Percentiles rank a stretch among this genome's conserved stretches.
These are phyloP conservation scores for Leishmania tropica DNA, from an alignment of 208 protist species.

Conservation along the genomic window DNA sequence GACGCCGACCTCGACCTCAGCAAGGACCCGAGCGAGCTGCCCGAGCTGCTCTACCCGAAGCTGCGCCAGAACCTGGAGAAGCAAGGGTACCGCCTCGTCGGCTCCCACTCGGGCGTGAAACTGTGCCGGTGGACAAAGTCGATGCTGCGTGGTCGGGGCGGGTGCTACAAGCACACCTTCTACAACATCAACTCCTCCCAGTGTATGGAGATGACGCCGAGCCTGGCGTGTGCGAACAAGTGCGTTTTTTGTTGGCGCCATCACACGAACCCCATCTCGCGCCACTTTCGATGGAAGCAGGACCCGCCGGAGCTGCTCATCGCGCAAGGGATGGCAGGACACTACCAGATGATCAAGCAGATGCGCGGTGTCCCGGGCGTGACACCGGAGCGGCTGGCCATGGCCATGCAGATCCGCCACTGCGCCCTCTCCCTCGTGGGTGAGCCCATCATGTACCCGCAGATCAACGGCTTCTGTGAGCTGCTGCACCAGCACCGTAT, in stretches of 20 bases:
- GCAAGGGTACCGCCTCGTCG: conserved; percentile 95
- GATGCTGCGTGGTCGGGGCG: conserved; percentile 96
- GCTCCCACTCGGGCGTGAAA: conserved; percentile 96
- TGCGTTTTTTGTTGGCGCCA: conserved; percentile 97
- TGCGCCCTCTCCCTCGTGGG: conserved; percentile 96
- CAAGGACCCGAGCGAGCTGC: conserved; percentile 37
- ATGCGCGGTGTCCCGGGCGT: conserved; percentile 94
- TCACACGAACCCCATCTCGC: conserved; percentile 95
- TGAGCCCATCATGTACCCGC: conserved; percentile 97
- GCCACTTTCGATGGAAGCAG: conserved; percentile 91
- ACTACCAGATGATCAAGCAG: conserved; percentile 89
- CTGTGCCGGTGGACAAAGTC: conserved; percentile 98
- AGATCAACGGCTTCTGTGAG: conserved; percentile 92
- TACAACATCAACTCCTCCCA: conserved; percentile 96
- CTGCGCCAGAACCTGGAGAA: conserved; percentile 92
- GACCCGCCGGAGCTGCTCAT: conserved; percentile 89
- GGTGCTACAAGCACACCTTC: conserved; percentile 98
- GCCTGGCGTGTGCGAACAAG: conserved; percentile 96
- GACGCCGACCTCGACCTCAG: conserved; percentile 30
- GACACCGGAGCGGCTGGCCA: conserved; percentile 78
- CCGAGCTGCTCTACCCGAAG: conserved; percentile 89
- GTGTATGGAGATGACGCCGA: conserved; percentile 98
- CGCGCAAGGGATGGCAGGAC: conserved; percentile 69
- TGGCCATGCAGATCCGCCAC: conserved; percentile 86
- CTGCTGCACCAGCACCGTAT: conserved; percentile 87